Conservation (phyloP, 2,329 filamentous ascomycete genomes). For the Clarireedia hainanense region DNA sequence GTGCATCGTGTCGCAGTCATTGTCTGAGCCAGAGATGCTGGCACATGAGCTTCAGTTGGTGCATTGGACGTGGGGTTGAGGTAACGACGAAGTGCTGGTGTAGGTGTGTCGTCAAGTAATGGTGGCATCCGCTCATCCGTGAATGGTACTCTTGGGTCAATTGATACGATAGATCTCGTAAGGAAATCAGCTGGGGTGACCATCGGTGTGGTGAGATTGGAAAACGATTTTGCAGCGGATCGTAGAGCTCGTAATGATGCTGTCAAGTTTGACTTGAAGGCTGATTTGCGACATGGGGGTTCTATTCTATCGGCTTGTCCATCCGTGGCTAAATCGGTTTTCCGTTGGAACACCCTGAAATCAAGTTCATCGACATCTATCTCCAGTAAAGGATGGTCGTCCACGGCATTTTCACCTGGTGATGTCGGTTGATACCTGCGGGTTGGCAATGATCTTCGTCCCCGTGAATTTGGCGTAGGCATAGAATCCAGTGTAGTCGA, state of each 20-base stretch:
- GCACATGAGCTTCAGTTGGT: constrained; percentile 35
- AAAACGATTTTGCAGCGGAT: constrained; percentile 57
- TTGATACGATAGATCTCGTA: constrained; percentile 59
- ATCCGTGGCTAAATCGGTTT: constrained; percentile 10
- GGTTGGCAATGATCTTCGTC: constrained; percentile 35
- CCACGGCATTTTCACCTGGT: constrained; percentile 35
- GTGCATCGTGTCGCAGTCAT: constrained; percentile 42
- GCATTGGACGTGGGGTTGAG: constrained; percentile 53
- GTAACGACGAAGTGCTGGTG: constrained; percentile 58
- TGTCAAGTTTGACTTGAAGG: constrained; percentile 62
- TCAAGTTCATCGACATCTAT: constrained; percentile 39
- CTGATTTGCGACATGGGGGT: constrained; percentile 29
- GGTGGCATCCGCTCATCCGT: constrained; percentile 60
- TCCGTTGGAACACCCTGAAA: constrained; percentile 38
- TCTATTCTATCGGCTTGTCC: constrained; percentile 10
- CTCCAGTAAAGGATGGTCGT: constrained; percentile 43
- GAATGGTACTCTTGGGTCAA: constrained; percentile 58
- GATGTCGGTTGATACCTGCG: constrained; percentile 50
- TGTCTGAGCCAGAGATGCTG: constrained; percentile 29
- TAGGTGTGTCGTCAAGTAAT: constrained; percentile 54
- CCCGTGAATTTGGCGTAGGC: constrained; percentile 27
- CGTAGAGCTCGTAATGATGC: constrained; percentile 56
- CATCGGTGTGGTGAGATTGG: constrained; percentile 52
- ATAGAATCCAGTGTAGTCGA: constrained; percentile 25
- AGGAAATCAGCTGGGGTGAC: constrained; percentile 60